Evolutionary conservation across 352 stramenopile genomes (phyloP), one percentile per base, ranked within the genome.

Genomic region (Phytopythium aichiense): DNA sequence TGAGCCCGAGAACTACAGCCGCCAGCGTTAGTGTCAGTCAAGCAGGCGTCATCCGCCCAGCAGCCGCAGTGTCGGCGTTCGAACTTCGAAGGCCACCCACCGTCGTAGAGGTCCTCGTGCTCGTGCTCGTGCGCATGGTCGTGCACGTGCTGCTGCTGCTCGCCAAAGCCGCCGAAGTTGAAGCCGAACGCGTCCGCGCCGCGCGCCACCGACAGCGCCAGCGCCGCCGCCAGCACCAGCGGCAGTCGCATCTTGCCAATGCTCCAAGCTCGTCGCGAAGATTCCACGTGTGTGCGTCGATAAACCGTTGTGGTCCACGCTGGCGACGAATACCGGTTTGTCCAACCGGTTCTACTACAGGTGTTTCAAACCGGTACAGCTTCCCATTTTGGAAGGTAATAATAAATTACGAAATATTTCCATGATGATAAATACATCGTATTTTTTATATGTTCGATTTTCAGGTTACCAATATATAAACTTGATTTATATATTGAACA

Each of bases 1-100:
- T 88, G 22, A 95, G 62, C 2, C 84, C 85, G 30, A 95, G 60
- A 7, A 81, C 84, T 92, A 52, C 7, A n/a, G 28, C 3, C 49
- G 49, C 33, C 7, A 38, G 33, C 33, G 33, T 38, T 4, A 2
- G 28, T 30, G 28, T 43, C 18, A 43, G 50, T 40, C 30, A 42
- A 38, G 33, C 33, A 38, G 7, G 7, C 33, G 33, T 30, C 33
- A 9, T 38, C 33, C 33, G 1, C 33, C 7, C 28, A 30, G 28
- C 28, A 4, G 28, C 28, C 2, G 2, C 28, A 4, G 28, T 4
- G 28, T 4, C 28, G 28, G 28, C 28, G 2, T 30, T n/a, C 31
- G 31, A 37, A 9, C 31, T 37, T 38, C 33, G 7, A 38, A 2
- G 7, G 1, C 33, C 28, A 46, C 53, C 2, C 23, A 58, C 53